These are phyloP conservation scores for Xylaria sp. DNA, from an alignment of 2,329 filamentous ascomycete species.

Conservation along the genomic window DNA sequence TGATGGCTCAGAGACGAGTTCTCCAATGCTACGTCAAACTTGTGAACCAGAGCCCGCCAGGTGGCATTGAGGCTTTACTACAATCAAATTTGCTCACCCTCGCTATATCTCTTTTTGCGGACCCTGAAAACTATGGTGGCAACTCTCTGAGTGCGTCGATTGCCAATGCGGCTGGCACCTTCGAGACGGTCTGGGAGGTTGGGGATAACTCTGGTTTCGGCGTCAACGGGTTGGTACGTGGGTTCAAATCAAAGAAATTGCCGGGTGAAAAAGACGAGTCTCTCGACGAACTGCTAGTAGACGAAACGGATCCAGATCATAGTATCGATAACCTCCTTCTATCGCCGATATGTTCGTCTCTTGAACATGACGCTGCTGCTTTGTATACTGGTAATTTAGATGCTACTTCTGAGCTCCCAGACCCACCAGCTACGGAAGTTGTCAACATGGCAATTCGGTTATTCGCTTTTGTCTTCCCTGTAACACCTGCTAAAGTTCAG, in stretches of 20 bases:
- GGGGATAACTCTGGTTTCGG: slow-evolving; percentile 96
- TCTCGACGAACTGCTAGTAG: slow-evolving; percentile 56
- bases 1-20: slow-evolving; percentile 93
- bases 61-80: slow-evolving; percentile 84
- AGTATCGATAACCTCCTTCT: slow-evolving; percentile 70
- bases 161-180: slow-evolving; percentile 86
- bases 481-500: slow-evolving; percentile 91
- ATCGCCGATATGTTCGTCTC: slow-evolving; percentile 81
- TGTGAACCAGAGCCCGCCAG: slow-evolving; percentile 86
- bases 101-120: slow-evolving; percentile 90
- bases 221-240: slow-evolving; percentile 84
- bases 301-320: slow-evolving; percentile 70
- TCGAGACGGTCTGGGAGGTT: slow-evolving; percentile 95
- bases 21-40: slow-evolving; percentile 95
- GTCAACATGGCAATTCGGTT: slow-evolving; percentile 94
- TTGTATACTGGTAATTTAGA: slow-evolving; percentile 73
- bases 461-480: slow-evolving; percentile 89
- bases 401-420: slow-evolving; percentile 65
- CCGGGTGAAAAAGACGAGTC: slow-evolving; percentile 73
- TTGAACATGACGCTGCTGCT: slow-evolving; percentile 88
- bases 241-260: slow-evolving; percentile 77
- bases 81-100: slow-evolving; percentile 92
- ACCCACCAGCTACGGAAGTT: slow-evolving; percentile 90
- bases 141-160: slow-evolving; percentile 91
- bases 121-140: slow-evolving; percentile 87